These are phyloP conservation scores for Pythium periplocum DNA, from an alignment of 352 stramenopile genomes.

Conservation along the genomic window DNA sequence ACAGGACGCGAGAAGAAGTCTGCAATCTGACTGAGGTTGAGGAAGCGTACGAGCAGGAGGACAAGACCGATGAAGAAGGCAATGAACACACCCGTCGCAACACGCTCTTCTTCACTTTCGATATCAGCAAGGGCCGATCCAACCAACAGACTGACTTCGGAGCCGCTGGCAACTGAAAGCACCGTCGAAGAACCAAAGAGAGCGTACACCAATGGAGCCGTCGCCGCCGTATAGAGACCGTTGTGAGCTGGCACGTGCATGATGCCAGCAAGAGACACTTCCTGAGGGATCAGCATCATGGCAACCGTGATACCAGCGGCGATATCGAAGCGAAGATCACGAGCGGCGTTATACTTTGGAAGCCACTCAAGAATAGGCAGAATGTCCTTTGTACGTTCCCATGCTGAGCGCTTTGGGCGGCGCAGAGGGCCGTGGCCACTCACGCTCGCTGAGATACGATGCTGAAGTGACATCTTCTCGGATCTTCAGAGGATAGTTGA, in stretches of 20 bases:
- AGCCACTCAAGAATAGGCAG: constrained; percentile 48
- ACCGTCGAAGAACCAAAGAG: constrained; percentile 80
- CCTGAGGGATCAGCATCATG: constrained; percentile 88
- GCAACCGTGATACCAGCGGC: constrained; percentile 50
- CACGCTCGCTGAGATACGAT: no score
- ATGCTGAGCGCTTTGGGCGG: background rate
- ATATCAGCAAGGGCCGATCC: constrained; percentile 50
- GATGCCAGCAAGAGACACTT: constrained; percentile 85
- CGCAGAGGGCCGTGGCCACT: no score
- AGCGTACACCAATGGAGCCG: constrained; percentile 80
- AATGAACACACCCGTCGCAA: constrained; percentile 38
- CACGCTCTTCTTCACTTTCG: constrained; percentile 28
- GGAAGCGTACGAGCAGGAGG: constrained; percentile 68
- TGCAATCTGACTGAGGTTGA: constrained; percentile 80
- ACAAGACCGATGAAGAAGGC: constrained; percentile 74
- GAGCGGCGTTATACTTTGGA: constrained; percentile 36
- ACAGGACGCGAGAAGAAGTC: constrained; percentile 88
- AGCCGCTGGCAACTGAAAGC: constrained; percentile 74
- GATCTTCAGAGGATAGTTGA: no score
- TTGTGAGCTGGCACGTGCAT: constrained; percentile 83
- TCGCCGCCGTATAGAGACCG: constrained; percentile 84
- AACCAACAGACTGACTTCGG: constrained; percentile 49
- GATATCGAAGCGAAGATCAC: constrained; percentile 52
- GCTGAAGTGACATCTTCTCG: no score
- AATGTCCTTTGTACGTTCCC: constrained; percentile 1